Conservation (phyloP, 2,329 filamentous ascomycete genomes). For the Ophiocordyceps camponoti-floridani region DNA sequence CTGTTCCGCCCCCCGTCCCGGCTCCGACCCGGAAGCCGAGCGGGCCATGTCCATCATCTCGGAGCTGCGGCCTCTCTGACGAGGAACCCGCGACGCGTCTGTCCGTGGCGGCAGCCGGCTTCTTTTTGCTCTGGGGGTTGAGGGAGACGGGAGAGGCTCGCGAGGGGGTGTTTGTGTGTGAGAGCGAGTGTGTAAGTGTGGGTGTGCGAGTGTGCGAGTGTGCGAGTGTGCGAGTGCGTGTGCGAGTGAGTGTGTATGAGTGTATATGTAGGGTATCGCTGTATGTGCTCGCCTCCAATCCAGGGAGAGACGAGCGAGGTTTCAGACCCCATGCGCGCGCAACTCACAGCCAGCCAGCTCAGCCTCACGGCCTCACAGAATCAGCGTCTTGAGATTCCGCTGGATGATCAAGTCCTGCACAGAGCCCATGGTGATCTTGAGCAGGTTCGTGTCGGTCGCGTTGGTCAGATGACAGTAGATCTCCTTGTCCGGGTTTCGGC, state of each 20-base stretch:
- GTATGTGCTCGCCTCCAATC: no score
- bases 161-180: background rate
- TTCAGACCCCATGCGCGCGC: no score
- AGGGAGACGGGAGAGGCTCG: background rate
- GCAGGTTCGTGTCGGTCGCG: constrained; percentile 95
- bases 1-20: no score
- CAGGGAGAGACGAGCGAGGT: no score
- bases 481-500: constrained; percentile 98
- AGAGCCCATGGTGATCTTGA: constrained; percentile 97
- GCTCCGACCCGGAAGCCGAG: no score
- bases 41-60: no score
- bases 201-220: background rate
- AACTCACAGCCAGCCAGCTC: no score
- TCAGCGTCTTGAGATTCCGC: constrained; percentile 63
- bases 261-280: background rate
- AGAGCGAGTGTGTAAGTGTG: background rate
- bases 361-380: constrained; percentile 23
- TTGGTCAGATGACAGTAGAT: constrained; percentile 99
- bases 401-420: constrained; percentile 86
- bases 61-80: no score
- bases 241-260: background rate
- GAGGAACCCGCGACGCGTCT: no score
- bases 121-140: no score
- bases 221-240: background rate
- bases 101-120: no score